Percentiles rank a stretch among this genome's conserved stretches.
phyloP scores from a whole-genome alignment of 139 green algal genomes.

The Chloropicon primus region DNA sequence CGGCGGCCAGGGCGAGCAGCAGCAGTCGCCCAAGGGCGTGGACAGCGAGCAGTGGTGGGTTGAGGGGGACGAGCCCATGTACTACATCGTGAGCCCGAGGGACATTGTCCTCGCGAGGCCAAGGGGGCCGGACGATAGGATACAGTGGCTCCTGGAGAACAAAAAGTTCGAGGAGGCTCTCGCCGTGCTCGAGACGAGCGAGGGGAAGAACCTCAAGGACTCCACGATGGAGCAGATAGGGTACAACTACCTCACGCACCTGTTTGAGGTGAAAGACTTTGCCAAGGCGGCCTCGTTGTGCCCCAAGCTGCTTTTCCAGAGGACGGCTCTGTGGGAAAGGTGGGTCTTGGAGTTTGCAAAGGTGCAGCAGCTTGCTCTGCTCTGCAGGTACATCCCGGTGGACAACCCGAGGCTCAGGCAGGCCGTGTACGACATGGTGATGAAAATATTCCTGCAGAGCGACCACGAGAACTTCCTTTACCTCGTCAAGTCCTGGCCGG shows the following conservation, averaged over 20 bases:
- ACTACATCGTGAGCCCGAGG: constrained; percentile 38
- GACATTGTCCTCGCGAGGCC: constrained; percentile 47
- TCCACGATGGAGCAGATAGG: constrained; percentile 21
- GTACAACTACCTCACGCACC: constrained; percentile 28
- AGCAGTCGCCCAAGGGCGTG: not conserved
- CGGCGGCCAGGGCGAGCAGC: too few species aligned
- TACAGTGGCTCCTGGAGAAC: constrained; percentile 61
- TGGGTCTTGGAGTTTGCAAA: constrained; percentile 56
- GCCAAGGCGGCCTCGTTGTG: constrained; percentile 35
- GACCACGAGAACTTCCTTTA: not conserved
- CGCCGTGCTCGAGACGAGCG: constrained; percentile 33
- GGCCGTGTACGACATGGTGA: constrained; percentile 63
- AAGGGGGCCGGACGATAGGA: constrained; percentile 53
- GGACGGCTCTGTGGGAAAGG: constrained; percentile 46
- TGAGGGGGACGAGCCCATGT: constrained; percentile 47
- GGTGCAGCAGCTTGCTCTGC: constrained; percentile 48
- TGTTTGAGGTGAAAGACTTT: constrained; percentile 6
- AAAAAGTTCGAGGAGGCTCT: constrained; percentile 54
- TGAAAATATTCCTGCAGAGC: not conserved
- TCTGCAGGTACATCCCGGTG: constrained; percentile 62
- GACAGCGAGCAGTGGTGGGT: constrained; percentile 25
- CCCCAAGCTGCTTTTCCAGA: constrained; percentile 35
- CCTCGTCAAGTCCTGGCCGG: not conserved
- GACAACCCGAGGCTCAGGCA: constrained; percentile 37
- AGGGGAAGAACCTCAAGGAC: not conserved